A percentile compares a stretch with the other conserved stretches of the same genome.
These are phyloP conservation scores for Neonectria neomacrospora DNA, from an alignment of 2,329 filamentous ascomycete genomes.

Conservation along the genomic window DNA sequence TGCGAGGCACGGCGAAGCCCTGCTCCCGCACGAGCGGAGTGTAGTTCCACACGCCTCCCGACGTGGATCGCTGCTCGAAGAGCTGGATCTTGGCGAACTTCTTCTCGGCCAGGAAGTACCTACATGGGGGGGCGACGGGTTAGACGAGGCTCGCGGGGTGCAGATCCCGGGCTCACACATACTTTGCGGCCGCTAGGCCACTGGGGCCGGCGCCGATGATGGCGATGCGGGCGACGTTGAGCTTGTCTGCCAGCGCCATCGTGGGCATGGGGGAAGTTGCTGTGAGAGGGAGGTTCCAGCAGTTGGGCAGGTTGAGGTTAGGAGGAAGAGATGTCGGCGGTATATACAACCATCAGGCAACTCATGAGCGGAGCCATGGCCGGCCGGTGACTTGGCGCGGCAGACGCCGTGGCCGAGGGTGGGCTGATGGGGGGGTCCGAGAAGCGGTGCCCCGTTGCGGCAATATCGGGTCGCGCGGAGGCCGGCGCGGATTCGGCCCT, in stretches of 20 bases:
- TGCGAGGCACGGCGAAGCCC: conserved; percentile 46
- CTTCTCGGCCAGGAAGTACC: conserved; percentile 74
- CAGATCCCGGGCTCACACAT: conserved; percentile 14
- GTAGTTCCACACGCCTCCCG: conserved; percentile 81
- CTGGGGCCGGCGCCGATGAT: conserved; percentile 79
- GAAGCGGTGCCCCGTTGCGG: conserved; percentile 30
- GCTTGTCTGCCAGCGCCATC: conserved; percentile 38
- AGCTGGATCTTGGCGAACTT: conserved; percentile 72
- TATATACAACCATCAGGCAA: not conserved
- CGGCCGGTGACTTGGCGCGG: conserved; percentile 20
- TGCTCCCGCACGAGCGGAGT: conserved; percentile 48
- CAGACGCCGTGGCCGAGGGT: conserved; percentile 27
- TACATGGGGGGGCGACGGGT: conserved; percentile 45
- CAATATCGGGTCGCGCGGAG: conserved; percentile 38
- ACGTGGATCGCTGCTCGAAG: conserved; percentile 74
- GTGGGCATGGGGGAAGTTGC: not conserved
- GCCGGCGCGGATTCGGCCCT: conserved; percentile 35
- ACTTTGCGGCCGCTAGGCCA: conserved; percentile 70
- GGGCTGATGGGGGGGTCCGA: conserved; percentile 26
- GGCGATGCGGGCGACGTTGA: conserved; percentile 63
- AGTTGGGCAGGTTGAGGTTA: not conserved
- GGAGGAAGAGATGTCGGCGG: not conserved
- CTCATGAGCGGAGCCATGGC: conserved; percentile 21
- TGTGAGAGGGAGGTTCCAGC: not conserved
- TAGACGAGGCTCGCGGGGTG: not conserved